Conservation (phyloP, 2,329 filamentous ascomycete species). For the Hypocrella siamensis region DNA sequence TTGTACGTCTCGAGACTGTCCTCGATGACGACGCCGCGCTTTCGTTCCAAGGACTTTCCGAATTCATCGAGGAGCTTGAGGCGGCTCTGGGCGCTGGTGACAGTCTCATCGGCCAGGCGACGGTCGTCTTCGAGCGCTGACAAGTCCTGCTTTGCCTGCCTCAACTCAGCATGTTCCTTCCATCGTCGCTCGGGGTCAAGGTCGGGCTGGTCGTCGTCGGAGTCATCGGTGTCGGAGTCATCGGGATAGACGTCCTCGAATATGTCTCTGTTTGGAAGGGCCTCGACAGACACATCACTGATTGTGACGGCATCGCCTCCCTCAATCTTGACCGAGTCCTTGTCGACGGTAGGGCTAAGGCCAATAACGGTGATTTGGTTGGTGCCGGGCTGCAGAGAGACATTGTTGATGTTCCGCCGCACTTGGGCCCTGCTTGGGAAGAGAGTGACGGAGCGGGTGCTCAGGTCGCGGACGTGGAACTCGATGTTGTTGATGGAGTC, state of each 20-base stretch:
- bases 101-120: conserved; percentile 7
- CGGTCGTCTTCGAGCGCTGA: conserved; percentile 10
- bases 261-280: conserved; percentile 33
- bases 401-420: conserved; percentile 40
- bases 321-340: conserved; percentile 45
- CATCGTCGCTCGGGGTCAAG: conserved; percentile 7
- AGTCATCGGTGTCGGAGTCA: conserved; percentile 18
- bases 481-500: conserved; percentile 26
- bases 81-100: conserved; percentile 15
- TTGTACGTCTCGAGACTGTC: conserved; percentile 24
- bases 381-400: conserved; percentile 29
- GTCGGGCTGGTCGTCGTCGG: conserved; percentile 15
- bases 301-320: conserved; percentile 39
- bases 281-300: conserved; percentile 43
- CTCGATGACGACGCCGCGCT: conserved; percentile 18
- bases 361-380: conserved; percentile 44
- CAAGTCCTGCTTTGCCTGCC: conserved; percentile 13
- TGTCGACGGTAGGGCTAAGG: conserved; percentile 37
- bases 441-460: conserved; percentile 45
- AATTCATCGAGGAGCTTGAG: conserved; percentile 25
- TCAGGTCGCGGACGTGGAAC: conserved; percentile 39
- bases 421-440: conserved; percentile 47
- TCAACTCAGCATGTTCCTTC: conserved; percentile 6
- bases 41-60: conserved; percentile 19
- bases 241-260: conserved; percentile 35